These are phyloP conservation scores for Fusarium secorum DNA, from an alignment of 2,329 filamentous ascomycete species.

Conservation along the genomic window DNA sequence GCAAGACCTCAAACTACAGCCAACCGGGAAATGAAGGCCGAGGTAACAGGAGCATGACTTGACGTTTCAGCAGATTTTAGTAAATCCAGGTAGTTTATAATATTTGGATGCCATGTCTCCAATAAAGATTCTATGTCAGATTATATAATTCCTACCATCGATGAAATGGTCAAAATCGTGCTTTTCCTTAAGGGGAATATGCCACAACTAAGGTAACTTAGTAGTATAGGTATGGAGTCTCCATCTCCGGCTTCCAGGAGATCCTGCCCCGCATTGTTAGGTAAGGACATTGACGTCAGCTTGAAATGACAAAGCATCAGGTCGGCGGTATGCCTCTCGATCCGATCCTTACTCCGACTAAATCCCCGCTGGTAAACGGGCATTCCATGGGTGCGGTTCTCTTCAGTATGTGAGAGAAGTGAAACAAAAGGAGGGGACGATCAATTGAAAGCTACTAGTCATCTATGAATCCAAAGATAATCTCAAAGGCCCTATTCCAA, in stretches of 20 bases:
- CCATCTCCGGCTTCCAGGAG: neutral
- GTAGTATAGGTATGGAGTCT: neutral
- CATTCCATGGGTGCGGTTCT: neutral
- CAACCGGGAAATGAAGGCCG: neutral
- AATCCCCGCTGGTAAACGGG: neutral
- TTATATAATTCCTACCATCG: neutral
- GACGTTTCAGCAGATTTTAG: neutral
- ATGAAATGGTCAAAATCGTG: neutral
- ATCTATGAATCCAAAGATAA: neutral
- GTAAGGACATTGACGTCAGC: constrained; percentile 4
- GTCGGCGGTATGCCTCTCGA: constrained; percentile 3
- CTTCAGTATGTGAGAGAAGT: neutral
- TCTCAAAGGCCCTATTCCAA: neutral
- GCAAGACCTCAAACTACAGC: neutral
- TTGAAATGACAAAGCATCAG: neutral
- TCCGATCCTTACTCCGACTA: constrained; percentile 27
- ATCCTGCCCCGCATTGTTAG: neutral
- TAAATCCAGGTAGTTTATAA: neutral
- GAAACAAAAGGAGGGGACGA: constrained; percentile 18
- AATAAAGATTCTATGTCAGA: neutral
- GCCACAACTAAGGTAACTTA: neutral
- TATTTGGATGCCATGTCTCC: neutral
- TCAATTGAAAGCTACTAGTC: constrained; percentile 20
- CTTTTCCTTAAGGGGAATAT: neutral
- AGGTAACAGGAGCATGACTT: neutral